Conservation (phyloP, 148 eudicot genomes). For the Cornus suecica region DNA sequence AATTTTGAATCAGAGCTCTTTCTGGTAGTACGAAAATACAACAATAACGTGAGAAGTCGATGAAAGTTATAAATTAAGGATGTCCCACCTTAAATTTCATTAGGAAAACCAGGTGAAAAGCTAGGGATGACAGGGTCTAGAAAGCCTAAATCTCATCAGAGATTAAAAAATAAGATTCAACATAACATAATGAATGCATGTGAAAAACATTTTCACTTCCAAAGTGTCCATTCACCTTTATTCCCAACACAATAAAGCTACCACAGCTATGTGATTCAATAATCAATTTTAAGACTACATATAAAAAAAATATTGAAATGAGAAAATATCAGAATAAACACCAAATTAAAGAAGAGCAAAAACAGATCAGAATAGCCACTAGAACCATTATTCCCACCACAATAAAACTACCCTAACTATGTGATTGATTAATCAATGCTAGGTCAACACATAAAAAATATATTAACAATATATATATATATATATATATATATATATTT, state of each 20-base stretch:
- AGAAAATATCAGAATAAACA: neutral
- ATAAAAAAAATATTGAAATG: neutral
- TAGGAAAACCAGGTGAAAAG: neutral
- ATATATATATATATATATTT: no score
- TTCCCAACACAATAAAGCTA: neutral
- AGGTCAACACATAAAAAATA: neutral
- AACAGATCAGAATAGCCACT: no score
- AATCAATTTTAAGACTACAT: neutral
- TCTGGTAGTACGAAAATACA: no score
- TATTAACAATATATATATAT: neutral
- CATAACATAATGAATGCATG: neutral
- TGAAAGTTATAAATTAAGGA: no score
- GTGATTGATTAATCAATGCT: neutral
- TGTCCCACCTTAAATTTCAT: neutral
- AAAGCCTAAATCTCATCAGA: neutral
- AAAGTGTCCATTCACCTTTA: neutral
- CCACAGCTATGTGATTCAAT: neutral
- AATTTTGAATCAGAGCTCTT: no score
- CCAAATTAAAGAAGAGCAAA: neutral
- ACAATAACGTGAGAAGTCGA: no score
- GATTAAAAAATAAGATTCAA: neutral
- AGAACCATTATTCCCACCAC: neutral
- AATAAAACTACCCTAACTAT: neutral
- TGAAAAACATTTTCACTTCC: neutral
- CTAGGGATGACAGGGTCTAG: neutral